A percentile compares a stretch with the other conserved stretches of the same genome.
Evolutionary conservation across 2,329 filamentous ascomycete species (phyloP).

Genomic region (Ambrosiella xylebori): DNA sequence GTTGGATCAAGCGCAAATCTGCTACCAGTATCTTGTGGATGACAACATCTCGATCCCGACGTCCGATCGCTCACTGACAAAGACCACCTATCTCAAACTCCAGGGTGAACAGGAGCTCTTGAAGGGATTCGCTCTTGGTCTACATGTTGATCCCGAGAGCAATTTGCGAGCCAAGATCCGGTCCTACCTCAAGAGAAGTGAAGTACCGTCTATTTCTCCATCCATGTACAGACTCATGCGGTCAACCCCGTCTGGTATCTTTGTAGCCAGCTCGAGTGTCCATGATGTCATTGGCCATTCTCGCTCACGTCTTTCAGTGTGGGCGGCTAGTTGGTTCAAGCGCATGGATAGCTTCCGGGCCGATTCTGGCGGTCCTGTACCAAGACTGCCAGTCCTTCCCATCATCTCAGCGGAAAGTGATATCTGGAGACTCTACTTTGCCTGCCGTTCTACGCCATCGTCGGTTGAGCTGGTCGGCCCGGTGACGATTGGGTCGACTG

Average conservation of each 20-base stretch:
- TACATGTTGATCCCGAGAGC: neutral
- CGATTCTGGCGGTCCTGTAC: neutral
- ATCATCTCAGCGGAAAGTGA: constrained; percentile 9
- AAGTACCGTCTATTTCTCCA: constrained; percentile 4
- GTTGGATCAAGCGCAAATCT: constrained; percentile 8
- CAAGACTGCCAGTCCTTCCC: constrained; percentile 6
- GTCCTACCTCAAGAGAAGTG: constrained; percentile 1
- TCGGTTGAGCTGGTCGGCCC: constrained; percentile 7
- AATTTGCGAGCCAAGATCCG: neutral
- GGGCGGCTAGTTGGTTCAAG: constrained; percentile 12
- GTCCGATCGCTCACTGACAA: neutral
- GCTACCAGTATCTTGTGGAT: constrained; percentile 10
- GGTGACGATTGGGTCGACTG: constrained; percentile 10
- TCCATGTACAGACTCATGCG: constrained; percentile 9
- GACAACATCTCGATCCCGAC: neutral
- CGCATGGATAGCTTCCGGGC: constrained; percentile 6
- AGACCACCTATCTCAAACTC: neutral
- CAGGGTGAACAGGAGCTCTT: constrained; percentile 8
- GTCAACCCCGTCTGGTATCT: constrained; percentile 4
- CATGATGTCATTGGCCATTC: constrained; percentile 2
- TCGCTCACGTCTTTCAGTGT: constrained; percentile 7
- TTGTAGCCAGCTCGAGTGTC: constrained; percentile 6
- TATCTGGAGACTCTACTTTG: constrained; percentile 10
- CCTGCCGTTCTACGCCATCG: constrained; percentile 3
- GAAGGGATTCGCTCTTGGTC: constrained; percentile 5